Evolutionary conservation across 83 land plant genomes (phyloP), one percentile per base, ranked within the genome.

Genomic region (Picea abies): DNA sequence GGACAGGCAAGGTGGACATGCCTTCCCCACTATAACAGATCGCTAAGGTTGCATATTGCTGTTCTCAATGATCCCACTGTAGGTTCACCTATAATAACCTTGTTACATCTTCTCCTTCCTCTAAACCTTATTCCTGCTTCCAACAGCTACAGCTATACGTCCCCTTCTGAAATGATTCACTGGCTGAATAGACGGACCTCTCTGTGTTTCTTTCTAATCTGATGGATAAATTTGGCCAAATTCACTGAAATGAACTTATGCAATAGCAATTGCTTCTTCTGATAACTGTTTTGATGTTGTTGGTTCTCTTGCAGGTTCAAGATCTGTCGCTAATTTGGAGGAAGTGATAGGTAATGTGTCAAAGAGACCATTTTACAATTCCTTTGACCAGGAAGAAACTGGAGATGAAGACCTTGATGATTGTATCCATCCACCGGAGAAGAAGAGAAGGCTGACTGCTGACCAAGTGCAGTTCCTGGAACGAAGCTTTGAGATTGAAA

Each of bases 401-500:
- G 89, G 85, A 4, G 87, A 87, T 35, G 87, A 90, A 12, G 89
- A 87, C 39, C 87, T 85, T 32, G 91, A 87, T n/a, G 58, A 56
- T 3, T 87, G 82, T 25, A 25, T 85, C 37, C 86, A 87, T 70
- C 89, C 81, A 41, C 58, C 58, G 12, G 58, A 15, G 12, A 56
- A 56, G 58, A 56, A 56, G 12, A 56, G 58, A 56, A 56, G 58
- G 12, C 58, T 56, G 3, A 12, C 58, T 15, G 58, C 14, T 12
- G 58, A 56, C 3, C 16, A 88, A 89, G 90, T 90, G 20, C 83
- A 78, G 52, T 14, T 90, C 85, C 84, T 90, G 88, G 92, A 90
- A 83, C 78, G 82, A 81, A 90, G 92, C 85, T 90, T 90, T 82
- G 92, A 90, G 82, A 22, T 52, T 20, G 92, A 90, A 85, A 88